Evolutionary conservation across 306 rosid species (phyloP), one percentile per base, ranked within the genome.

Genomic region (Begonia peltatifolia): DNA sequence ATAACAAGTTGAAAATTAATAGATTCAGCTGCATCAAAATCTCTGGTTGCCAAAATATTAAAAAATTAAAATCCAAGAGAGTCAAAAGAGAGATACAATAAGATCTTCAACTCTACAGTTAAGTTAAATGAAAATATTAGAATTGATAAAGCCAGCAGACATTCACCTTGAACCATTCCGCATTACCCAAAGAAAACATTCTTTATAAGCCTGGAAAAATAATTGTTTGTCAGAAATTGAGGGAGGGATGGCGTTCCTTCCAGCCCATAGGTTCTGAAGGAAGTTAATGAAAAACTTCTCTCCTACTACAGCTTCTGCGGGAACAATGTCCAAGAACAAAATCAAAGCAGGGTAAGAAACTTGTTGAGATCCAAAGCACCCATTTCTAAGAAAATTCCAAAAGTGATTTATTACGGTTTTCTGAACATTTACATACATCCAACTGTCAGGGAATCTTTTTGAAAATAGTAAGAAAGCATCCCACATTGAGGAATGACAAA

Each of bases 401-500:
- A 90, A 69, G 1, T 84, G 87, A 66, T 73, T 76, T 58, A 85
- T 66, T 62, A 90, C 62, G 55, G 60, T 52, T 83, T 90, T 90
- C 67, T 85, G 94, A 62, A 85, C 69, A 51, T 90, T 90, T 53
- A 90, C 35, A 65, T 71, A 74, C 57, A 74, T 62, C 97, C 97
- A 90, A 56, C 87, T 65, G 56, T 59, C 83, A 2, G 94, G 97
- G 68, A 85, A 75, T 59, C 61, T 74, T 76, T 71, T 85, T 51
- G 87, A 90, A 71, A 85, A 85, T 47, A 85, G 84, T 71, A 90
- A 65, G 58, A 90, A 57, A 41, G 71, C 75, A 63, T 85, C 94
- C 97, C 97, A 90, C 95, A 90, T 78, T 58, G 94, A 68, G 41
- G 94, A 70, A 76, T 90, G 94, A 70, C 95, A 85, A 43, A 64